Conservation (phyloP, 2,329 filamentous ascomycete genomes). For the Penicillium sp. region DNA sequence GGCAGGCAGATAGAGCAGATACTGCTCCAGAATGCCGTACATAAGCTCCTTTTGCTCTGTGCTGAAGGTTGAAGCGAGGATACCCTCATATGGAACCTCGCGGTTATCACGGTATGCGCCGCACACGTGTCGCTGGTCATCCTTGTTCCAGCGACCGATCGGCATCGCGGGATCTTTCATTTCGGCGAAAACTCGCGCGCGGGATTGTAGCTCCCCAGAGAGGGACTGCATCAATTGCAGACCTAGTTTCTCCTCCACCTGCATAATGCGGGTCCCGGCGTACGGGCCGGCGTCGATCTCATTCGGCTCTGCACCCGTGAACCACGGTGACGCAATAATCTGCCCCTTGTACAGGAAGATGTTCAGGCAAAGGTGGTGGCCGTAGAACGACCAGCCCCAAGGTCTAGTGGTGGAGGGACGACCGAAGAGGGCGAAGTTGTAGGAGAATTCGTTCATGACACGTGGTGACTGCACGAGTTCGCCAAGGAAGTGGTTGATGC, state of each 20-base stretch:
- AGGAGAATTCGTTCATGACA: conserved; percentile 74
- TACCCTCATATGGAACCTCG: conserved; percentile 73
- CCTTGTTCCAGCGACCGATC: conserved; percentile 70
- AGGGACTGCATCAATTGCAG: conserved; percentile 72
- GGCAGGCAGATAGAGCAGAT: conserved; percentile 68
- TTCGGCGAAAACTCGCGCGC: conserved; percentile 61
- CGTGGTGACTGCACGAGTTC: conserved; percentile 63
- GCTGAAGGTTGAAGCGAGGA: conserved; percentile 54
- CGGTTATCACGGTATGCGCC: conserved; percentile 80
- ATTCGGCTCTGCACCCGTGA: conserved; percentile 80
- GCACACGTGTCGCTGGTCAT: conserved; percentile 77
- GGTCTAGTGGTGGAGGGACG: conserved; percentile 59
- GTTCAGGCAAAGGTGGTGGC: conserved; percentile 76
- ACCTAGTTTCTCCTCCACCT: conserved; percentile 66
- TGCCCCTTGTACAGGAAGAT: conserved; percentile 68
- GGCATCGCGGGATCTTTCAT: conserved; percentile 69
- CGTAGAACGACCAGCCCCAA: conserved; percentile 77
- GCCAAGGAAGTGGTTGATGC: conserved; percentile 74
- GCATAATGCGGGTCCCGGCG: conserved; percentile 67
- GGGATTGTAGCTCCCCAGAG: conserved; percentile 47
- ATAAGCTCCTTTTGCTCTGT: conserved; percentile 58
- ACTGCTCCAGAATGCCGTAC: conserved; percentile 64
- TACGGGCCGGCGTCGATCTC: conserved; percentile 68
- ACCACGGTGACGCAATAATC: conserved; percentile 72
- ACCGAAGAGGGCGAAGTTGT: conserved; percentile 76